Percentiles rank a stretch among this genome's conserved stretches.
phyloP scores from a whole-genome alignment of 73 alveolate species.

The Paramecium sexaurelia region DNA sequence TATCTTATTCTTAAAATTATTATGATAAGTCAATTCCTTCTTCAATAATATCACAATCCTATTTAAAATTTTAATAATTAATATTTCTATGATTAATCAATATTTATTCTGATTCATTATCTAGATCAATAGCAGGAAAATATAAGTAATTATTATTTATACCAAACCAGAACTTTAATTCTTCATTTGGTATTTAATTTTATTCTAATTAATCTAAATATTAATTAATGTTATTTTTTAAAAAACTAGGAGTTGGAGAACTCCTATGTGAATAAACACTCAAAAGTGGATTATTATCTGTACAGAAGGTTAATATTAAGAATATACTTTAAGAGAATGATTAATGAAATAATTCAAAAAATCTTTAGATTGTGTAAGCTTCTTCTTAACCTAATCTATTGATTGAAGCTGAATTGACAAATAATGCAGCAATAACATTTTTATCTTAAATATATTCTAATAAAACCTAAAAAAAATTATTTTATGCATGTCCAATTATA shows the following conservation, averaged over 20 bases:
- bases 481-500: neutral
- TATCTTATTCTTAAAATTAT: neutral
- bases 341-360: neutral
- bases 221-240: neutral
- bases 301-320: neutral
- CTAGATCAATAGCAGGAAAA: neutral
- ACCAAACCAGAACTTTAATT: neutral
- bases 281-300: neutral
- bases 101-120: neutral
- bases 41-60: neutral
- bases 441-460: neutral
- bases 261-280: neutral
- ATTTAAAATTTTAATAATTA: neutral
- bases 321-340: neutral
- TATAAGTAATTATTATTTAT: slow-evolving; percentile 4
- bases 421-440: neutral
- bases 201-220: neutral
- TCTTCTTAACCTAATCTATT: slow-evolving; percentile 24
- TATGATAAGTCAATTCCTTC: neutral
- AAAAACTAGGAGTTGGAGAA: neutral
- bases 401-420: slow-evolving; percentile 19
- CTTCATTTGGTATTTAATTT: neutral
- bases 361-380: neutral
- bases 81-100: neutral
- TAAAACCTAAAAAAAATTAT: neutral